Evolutionary conservation across 345 rosid species (phyloP), one percentile per base, ranked within the genome.

Genomic region (Euphorbia pulcherrima): DNA sequence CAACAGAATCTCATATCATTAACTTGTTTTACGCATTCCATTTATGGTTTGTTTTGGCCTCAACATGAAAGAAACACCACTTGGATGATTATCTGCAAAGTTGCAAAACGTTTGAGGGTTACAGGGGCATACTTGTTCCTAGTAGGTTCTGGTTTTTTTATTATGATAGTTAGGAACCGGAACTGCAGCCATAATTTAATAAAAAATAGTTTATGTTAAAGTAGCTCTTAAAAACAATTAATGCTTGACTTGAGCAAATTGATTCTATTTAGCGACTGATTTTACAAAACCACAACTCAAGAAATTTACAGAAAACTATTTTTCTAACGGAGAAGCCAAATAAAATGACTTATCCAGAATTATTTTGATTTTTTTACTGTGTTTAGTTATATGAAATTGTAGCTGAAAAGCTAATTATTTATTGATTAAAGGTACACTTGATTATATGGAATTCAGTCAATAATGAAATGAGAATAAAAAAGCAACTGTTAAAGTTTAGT

Each of bases 1-100:
- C 21, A 51, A 16, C 65, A 2, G 24, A 29, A 51, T 63, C 8
- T 14, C 29, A 7, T 37, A 37, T 68, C 69, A 48, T 68, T 53
- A 8, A 17, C 17, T 37, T 27, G 14, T 7, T 46, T 24, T 35
- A 24, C 21, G 33, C 26, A 6, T 54, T 28, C 21, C 26, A 57
- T 11, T 27, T 53, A 53, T 23, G 21, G 2, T 41, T 35, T 30
- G 26, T 44, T 62, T 56, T 29, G 17, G 14, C 30, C 55, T 21
- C 23, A n/a, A n/a, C 12, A 62, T 24, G 16, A 54, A 18, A 51
- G 48, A 3, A 14, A 21, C 13, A 41, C 12, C 16, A 0, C 21
- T 2, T 11, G 8, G 30, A 14, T 44, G 54, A 26, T 24, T 23
- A 13, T 7, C 46, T 44, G 58, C 40, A 52, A 40, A 39, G 41